Evolutionary conservation across 805 yeast species (phyloP).

Genomic region (Hanseniaspora guilliermondii): DNA sequence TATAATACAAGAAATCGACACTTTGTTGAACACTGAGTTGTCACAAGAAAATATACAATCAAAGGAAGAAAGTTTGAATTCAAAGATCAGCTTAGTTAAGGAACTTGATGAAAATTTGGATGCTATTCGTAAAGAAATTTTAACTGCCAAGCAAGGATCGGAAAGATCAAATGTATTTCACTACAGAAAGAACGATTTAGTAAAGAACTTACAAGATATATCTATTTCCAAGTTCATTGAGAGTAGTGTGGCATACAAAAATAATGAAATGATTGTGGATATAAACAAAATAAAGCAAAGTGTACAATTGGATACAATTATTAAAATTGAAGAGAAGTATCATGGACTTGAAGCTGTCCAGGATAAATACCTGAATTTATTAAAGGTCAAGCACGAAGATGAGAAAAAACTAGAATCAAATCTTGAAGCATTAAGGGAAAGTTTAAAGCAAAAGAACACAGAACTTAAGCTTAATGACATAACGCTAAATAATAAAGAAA

Average conservation of each 20-base stretch:
- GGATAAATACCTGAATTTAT: not conserved
- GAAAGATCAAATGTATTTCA: conserved; percentile 46
- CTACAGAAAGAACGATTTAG: conserved; percentile 23
- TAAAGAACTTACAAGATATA: not conserved
- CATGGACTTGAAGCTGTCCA: not conserved
- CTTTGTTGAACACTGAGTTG: not conserved
- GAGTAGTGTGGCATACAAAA: not conserved
- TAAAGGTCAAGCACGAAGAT: not conserved
- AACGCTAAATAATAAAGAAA: not conserved
- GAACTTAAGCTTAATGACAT: not conserved
- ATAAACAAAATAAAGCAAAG: not conserved
- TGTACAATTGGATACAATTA: not conserved
- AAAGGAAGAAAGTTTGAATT: not conserved
- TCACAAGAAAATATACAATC: not conserved
- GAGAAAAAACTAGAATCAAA: not conserved
- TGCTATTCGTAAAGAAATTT: conserved; percentile 37
- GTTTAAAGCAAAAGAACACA: not conserved
- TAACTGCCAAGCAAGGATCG: conserved; percentile 43
- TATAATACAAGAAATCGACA: not conserved
- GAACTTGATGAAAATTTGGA: conserved; percentile 39
- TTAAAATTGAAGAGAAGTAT: not conserved
- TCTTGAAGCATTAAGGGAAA: not conserved
- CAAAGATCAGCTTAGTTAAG: not conserved
- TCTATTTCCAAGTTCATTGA: not conserved
- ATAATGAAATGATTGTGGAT: not conserved